Percentiles rank a stretch among this genome's conserved stretches.
Evolutionary conservation across 2,329 filamentous ascomycete species (phyloP).

Genomic region (Stylonectria norvegica): DNA sequence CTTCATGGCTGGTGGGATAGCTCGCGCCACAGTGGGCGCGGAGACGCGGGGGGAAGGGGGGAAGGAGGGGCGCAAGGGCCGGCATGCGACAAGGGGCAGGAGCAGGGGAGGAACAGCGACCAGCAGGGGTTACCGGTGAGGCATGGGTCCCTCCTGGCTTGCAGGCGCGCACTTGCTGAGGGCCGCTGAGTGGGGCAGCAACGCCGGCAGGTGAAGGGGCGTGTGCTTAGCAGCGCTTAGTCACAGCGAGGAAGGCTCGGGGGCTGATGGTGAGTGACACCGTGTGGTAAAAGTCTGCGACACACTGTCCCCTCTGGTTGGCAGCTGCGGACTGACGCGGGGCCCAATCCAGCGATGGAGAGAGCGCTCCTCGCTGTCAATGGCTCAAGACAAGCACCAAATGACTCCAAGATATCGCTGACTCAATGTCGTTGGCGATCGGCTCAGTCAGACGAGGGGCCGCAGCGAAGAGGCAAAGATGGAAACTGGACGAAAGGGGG

Average conservation of each 20-base stretch:
- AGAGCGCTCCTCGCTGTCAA: background rate
- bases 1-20: slow-evolving; percentile 33
- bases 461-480: background rate
- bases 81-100: slow-evolving; percentile 25
- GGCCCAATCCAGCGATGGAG: background rate
- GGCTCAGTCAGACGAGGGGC: background rate
- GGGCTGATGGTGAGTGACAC: slow-evolving; percentile 17
- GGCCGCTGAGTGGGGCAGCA: background rate
- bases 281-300: slow-evolving; percentile 11
- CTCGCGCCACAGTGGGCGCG: slow-evolving; percentile 22
- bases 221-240: slow-evolving; percentile 22
- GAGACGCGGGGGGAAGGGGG: slow-evolving; percentile 11
- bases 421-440: background rate
- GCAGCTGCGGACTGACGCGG: slow-evolving; percentile 9
- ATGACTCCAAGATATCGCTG: slow-evolving; percentile 18
- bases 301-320: slow-evolving; percentile 20
- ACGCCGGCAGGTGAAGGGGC: slow-evolving; percentile 13
- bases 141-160: slow-evolving; percentile 12
- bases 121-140: slow-evolving; percentile 16
- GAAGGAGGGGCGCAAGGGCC: slow-evolving; percentile 12
- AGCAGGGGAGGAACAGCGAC: slow-evolving; percentile 7
- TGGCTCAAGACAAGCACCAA: slow-evolving; percentile 2
- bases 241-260: slow-evolving; percentile 21
- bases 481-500: background rate
- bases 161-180: slow-evolving; percentile 15